Evolutionary conservation across 768 basidiomycete species (phyloP).

Genomic region (Dendrothele bispora): DNA sequence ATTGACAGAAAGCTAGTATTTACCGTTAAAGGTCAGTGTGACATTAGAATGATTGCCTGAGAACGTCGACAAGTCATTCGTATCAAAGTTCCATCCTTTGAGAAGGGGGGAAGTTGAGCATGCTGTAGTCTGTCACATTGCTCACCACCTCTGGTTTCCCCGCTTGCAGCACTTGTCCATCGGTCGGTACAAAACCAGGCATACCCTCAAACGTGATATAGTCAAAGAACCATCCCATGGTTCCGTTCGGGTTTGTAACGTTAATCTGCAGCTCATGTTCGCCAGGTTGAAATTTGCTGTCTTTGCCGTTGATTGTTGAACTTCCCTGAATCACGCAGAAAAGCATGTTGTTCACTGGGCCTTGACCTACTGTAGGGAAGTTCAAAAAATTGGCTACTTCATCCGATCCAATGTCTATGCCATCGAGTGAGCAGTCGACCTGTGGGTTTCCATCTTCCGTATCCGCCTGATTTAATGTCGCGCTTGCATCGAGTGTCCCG

Average conservation of each 20-base stretch:
- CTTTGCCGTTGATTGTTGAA: slow-evolving; percentile 1
- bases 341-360: slow-evolving; percentile 5
- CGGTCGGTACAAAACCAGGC: not conserved
- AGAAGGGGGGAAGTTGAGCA: slow-evolving; percentile 1
- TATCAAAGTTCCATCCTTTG: not conserved
- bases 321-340: not conserved
- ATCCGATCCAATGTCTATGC: too few species aligned
- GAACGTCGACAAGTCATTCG: not conserved
- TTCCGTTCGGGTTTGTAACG: not conserved
- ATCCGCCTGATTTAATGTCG: too few species aligned
- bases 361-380: not conserved
- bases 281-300: not conserved
- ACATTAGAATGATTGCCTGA: not conserved
- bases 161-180: slow-evolving; percentile 6
- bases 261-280: slow-evolving; percentile 7
- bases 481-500: slow-evolving; percentile 2
- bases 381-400: not conserved
- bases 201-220: slow-evolving; percentile 6
- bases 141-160: slow-evolving; percentile 5
- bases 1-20: not conserved
- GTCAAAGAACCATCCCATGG: slow-evolving; percentile 4
- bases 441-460: not conserved
- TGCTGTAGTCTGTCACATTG: too few species aligned
- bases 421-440: not conserved
- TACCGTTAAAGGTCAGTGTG: slow-evolving; percentile 2